These are phyloP conservation scores for Annulohypoxylon moriforme DNA, from an alignment of 495 filamentous ascomycete genomes.

Conservation along the genomic window DNA sequence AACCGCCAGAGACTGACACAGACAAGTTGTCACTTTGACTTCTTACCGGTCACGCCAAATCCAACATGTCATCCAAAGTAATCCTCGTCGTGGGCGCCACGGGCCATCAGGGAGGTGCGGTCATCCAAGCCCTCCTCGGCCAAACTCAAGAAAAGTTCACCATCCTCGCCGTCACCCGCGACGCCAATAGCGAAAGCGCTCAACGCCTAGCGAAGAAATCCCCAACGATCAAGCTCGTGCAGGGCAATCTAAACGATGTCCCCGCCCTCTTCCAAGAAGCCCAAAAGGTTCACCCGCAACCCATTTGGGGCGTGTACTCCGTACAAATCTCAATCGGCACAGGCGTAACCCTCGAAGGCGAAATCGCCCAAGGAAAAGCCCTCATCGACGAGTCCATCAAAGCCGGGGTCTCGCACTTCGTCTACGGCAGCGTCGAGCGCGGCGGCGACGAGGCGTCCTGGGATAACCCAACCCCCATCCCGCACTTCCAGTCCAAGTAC, in stretches of 20 bases:
- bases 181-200: constrained; percentile 60
- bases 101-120: constrained; percentile 72
- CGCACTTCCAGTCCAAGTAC: constrained; percentile 76
- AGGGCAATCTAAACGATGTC: constrained; percentile 69
- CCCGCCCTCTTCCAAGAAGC: constrained; percentile 64
- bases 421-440: constrained; percentile 77
- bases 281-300: constrained; percentile 45
- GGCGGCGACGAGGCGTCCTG: constrained; percentile 67
- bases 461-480: constrained; percentile 68
- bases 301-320: constrained; percentile 54
- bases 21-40: not conserved
- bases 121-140: constrained; percentile 66
- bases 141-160: constrained; percentile 44
- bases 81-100: constrained; percentile 77
- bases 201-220: constrained; percentile 59
- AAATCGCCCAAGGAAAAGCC: constrained; percentile 70
- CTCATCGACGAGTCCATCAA: constrained; percentile 71
- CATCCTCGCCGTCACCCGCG: constrained; percentile 74
- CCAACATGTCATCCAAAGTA: constrained; percentile 50
- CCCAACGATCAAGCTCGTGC: constrained; percentile 64
- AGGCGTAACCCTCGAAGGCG: constrained; percentile 61
- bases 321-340: constrained; percentile 59
- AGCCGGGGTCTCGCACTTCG: constrained; percentile 70
- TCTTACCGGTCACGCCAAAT: not conserved
- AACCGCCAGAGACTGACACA: too few species aligned